Conservation (phyloP, 2,329 filamentous ascomycete genomes). For the Falciphora oryzae region DNA sequence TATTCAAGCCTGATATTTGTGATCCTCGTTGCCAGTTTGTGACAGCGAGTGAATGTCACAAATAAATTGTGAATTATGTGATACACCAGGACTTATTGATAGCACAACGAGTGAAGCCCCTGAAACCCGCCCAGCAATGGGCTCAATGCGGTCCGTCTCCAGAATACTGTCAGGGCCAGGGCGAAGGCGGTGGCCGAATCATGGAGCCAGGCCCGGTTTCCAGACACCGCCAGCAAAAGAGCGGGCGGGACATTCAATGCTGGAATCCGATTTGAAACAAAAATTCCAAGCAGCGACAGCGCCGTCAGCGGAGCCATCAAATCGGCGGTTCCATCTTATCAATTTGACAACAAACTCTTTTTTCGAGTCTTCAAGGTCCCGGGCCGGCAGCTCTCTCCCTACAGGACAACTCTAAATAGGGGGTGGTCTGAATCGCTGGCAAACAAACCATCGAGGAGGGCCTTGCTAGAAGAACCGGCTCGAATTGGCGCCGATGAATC, state of each 20-base stretch:
- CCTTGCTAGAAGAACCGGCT: neutral
- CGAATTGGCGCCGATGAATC: neutral
- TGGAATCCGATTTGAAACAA: conserved; percentile 7
- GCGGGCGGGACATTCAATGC: neutral
- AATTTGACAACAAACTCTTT: neutral
- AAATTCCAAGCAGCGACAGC: conserved; percentile 1
- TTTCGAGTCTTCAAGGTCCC: neutral
- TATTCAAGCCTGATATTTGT: no score
- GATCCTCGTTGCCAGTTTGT: neutral
- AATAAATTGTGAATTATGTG: neutral
- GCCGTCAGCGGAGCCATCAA: no score
- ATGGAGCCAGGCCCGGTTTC: neutral
- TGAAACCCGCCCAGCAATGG: neutral
- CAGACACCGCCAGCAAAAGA: neutral
- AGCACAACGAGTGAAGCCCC: neutral
- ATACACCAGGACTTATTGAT: neutral
- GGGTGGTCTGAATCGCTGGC: neutral
- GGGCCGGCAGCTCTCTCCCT: neutral
- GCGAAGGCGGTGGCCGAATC: neutral
- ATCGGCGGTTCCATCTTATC: neutral
- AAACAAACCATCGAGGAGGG: neutral
- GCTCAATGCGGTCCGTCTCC: neutral
- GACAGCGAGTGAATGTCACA: neutral
- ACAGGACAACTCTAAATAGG: neutral
- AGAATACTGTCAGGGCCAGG: neutral